Conservation (phyloP, 768 basidiomycete species). For the Lactarius trivialis region DNA sequence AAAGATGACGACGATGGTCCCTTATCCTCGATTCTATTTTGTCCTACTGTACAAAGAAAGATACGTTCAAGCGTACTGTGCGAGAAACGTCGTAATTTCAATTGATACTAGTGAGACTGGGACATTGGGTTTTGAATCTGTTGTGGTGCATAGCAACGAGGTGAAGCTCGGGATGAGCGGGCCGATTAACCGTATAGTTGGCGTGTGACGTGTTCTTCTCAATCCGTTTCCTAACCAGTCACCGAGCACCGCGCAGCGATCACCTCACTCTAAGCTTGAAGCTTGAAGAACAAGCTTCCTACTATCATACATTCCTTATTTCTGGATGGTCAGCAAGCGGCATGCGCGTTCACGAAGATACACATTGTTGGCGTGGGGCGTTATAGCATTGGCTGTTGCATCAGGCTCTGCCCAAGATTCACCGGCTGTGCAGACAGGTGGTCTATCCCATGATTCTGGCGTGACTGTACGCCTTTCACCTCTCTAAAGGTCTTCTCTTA, state of each 20-base stretch:
- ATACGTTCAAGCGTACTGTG: too few species aligned
- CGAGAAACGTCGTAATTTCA: too few species aligned
- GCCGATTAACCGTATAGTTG: neutral
- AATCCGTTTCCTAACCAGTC: neutral
- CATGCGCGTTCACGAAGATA: conserved; percentile 25
- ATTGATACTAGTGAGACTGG: too few species aligned
- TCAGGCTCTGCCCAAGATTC: conserved; percentile 23
- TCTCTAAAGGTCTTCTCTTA: neutral
- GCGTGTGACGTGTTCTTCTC: conserved; percentile 9
- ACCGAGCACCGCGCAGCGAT: neutral
- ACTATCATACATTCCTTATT: neutral
- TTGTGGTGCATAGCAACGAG: too few species aligned
- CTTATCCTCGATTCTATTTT: too few species aligned
- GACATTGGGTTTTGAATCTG: too few species aligned
- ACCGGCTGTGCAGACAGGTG: conserved; percentile 9
- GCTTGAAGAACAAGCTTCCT: too few species aligned
- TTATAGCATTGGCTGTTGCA: conserved; percentile 28
- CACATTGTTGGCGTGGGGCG: conserved; percentile 28
- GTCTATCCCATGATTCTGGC: conserved; percentile 10
- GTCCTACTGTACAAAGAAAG: too few species aligned
- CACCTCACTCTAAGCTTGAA: neutral
- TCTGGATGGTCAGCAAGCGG: conserved; percentile 10
- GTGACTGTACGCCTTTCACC: neutral
- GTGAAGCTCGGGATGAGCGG: conserved; percentile 34
- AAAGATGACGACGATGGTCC: too few species aligned